Base-by-base conservation (phyloP, 1,284 basidiomycete genomes). In the Apiotrichum siamense region DNA sequence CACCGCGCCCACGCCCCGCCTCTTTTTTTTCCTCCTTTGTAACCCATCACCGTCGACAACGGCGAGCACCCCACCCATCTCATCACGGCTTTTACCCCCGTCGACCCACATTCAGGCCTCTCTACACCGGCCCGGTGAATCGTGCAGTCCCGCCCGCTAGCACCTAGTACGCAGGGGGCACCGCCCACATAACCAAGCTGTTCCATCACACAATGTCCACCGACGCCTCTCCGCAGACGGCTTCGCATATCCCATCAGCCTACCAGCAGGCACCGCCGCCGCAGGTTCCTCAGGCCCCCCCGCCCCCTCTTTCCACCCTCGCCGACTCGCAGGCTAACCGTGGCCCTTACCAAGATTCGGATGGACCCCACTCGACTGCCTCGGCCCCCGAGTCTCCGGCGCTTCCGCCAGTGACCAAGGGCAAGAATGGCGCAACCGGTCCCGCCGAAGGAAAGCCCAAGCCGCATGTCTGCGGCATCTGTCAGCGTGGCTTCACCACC, bases 361-460 rank as follows among this genome's bases (percentile, higher is more conserved):
- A 55, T 24, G 40, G 37, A 11, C 27, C 39, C 23, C 23, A 42
- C 21, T 41, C 47, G 26, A 20, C 35, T 18, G 32, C 41, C 7
- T 49, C 52, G 33, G 48, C 52, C 7, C 48, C 52, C 20, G 42
- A 54, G 26, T 49, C 48, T 24, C 53, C 49, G 23, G 52, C 52
- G 10, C 38, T 53, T 4, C 47, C 52, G 12, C 50, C 57, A 3
- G 47, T 54, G 17, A 55, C 63, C 21, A 69, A 67, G 52, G 68
- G 70, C 25, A 72, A 72, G 57, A 70, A 70, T 44, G 70, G 70
- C 9, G 64, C 67, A 10, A 70, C 66, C 7, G 70, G 70, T 37
- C 67, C 69, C n/a, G 69, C 66, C 38, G 70, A 72, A 36, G 67
- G 64, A 45, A 71, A 69, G 50, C 41, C 67, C 18, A 71, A 71